Evolutionary conservation across 2,329 filamentous ascomycete species (phyloP).

Genomic region (Epichloe brachyelytri): DNA sequence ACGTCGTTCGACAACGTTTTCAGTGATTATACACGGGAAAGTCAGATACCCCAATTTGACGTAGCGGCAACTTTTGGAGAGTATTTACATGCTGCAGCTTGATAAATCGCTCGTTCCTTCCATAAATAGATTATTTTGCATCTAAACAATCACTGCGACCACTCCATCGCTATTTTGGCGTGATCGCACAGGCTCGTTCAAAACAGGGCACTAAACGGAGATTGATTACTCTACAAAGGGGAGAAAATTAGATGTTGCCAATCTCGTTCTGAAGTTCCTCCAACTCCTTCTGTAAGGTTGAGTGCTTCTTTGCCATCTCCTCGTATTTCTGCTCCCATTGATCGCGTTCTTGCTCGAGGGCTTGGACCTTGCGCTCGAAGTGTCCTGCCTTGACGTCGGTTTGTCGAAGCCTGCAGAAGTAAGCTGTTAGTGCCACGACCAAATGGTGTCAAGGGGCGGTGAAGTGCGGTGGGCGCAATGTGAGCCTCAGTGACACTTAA

Average conservation of each 20-base stretch:
- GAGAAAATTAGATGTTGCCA: conserved; percentile 64
- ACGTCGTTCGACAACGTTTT: neutral
- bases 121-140: conserved; percentile 14
- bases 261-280: conserved; percentile 85
- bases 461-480: neutral
- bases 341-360: conserved; percentile 81
- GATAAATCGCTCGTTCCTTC: conserved; percentile 16
- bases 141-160: conserved; percentile 8
- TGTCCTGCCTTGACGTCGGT: conserved; percentile 99
- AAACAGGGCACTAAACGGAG: conserved; percentile 5
- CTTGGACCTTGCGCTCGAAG: conserved; percentile 98
- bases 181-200: neutral
- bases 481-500: neutral
- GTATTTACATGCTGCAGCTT: conserved; percentile 19
- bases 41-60: conserved; percentile 19
- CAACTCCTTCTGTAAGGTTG: conserved; percentile 72
- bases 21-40: neutral
- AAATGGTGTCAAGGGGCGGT: neutral
- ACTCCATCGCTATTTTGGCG: neutral
- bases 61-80: conserved; percentile 16
- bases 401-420: conserved; percentile 67
- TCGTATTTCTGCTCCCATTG: conserved; percentile 97
- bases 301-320: conserved; percentile 89
- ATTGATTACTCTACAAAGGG: conserved; percentile 9
- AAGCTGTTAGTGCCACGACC: conserved; percentile 8